Base-by-base conservation (phyloP, 768 basidiomycete species). In the Boletus rufocinnamomeus region DNA sequence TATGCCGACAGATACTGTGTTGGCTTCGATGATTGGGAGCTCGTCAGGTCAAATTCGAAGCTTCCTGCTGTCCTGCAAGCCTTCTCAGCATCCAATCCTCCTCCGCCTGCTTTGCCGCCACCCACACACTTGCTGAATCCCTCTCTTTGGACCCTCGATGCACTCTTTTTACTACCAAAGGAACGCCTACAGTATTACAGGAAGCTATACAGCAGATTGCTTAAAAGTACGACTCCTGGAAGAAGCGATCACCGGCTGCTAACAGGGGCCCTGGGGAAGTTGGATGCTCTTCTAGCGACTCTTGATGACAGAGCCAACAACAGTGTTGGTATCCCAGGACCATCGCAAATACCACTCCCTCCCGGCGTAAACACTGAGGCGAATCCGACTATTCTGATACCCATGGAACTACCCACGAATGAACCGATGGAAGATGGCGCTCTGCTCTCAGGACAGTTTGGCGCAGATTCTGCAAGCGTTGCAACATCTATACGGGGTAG, bases 131-230 rank as follows among this genome's bases (percentile, higher is more conserved):
- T 77, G 34, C 53, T 71, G 5, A 75, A 80, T 56, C 67, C 76
- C 16, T 74, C 80, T 7, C 50, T 75, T 44, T 97, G 95, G 93
- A 90, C 93, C 0, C 77, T 98, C 16, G 96, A 98, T 69, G 76
- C 84, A 9, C 79, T 98, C 23, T 99, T 99, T 77, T 75, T 89
- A 14, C 81, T 98, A 10, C 97, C 97, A 0, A 89, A 87, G 67
- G 78, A 79, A 16, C 85, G 97, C 44, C 76, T 99, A 56, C 86
- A 86, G 66, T 98, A 99, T 74, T 98, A 98, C 78, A 87, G 85
- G 68, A 95, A 90, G 70, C 79, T 98, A 1, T 98, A 98, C 70
- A 81, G 83, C 51, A 84, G 89, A 50, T 76, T 98, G 46, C 76
- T 98, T 49, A 93, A 90, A 74, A 91, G 89, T 67, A 95, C 94